Evolutionary conservation across 768 basidiomycete genomes (phyloP), one percentile per base, ranked within the genome.

Genomic region (Kwoniella heveanensis): DNA sequence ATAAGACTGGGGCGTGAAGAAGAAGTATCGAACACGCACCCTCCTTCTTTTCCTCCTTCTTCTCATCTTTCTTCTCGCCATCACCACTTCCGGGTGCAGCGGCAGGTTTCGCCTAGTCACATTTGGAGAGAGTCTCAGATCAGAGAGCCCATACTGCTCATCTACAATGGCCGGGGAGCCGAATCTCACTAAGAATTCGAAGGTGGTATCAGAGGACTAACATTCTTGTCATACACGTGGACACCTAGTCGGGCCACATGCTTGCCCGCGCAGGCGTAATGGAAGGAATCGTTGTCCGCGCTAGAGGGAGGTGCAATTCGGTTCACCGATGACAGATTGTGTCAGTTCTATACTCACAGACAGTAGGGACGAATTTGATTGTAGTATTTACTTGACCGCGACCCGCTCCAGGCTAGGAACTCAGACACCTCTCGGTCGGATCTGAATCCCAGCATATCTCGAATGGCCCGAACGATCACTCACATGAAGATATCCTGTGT

Each of bases 221-320:
- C 75, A 56, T 68, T 69, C 64, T 74, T 77, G 46, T 78, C 77
- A 49, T 69, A 75, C 1, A 71, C 72, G 54, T 69, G 66, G 19
- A 79, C 76, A 12, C 66, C 65, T 17, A 79, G 71, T 24, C 73
- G 60, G 22, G 72, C 73, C 15, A 79, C 75, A 26, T 73, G 72
- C 62, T 77, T 78, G 17, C 75, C 75, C 0, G 78, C 77, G 54
- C 73, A 77, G 29, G 72, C 75, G 54, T 79, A 79, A 60, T 77
- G 68, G 60, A 72, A 79, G 30, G 78, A 78, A 48, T 75, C 78
- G 57, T 77, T 77, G 54, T 79, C 78, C 32, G 77, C 66, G 24
- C 78, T 78, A 49, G 36, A 29, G 30, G 54, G 36, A 29, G 30
- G 48, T 30, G 46, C 13, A 13, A 32, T 32, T n/a, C n/a, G n/a